These are phyloP conservation scores for Globisporangium abappressorium DNA, from an alignment of 352 stramenopile genomes.

Conservation along the genomic window DNA sequence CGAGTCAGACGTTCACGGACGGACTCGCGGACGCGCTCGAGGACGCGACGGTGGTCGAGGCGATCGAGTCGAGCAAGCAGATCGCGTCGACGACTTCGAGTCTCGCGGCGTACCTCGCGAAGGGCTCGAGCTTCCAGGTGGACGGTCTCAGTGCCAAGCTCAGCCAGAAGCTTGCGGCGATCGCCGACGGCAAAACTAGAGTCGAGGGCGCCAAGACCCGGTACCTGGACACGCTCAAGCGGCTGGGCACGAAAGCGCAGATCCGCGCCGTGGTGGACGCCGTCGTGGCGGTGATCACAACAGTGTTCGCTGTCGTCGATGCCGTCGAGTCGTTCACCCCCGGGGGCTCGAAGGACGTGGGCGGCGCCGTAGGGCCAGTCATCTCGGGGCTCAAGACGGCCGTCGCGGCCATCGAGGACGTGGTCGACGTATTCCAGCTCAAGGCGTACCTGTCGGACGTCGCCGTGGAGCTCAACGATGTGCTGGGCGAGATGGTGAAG, in stretches of 20 bases:
- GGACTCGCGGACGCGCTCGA: background rate
- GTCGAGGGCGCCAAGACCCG: background rate
- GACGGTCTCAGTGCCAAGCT: background rate
- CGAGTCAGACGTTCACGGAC: constrained; percentile 3
- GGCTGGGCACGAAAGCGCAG: background rate
- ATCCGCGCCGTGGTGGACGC: constrained; percentile 4
- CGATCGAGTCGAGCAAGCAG: constrained; percentile 5
- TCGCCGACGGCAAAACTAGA: background rate
- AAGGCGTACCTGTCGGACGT: constrained; percentile 2
- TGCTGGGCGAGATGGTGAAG: constrained; percentile 2
- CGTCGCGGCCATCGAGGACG: background rate
- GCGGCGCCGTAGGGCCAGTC: background rate
- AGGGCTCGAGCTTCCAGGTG: background rate
- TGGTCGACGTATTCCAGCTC: background rate
- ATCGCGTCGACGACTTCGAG: background rate
- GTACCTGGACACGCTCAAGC: constrained; percentile 4
- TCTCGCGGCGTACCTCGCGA: background rate
- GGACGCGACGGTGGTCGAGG: background rate
- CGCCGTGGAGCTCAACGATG: background rate
- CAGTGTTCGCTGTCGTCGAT: background rate
- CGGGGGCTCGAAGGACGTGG: background rate
- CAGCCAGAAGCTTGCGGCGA: background rate
- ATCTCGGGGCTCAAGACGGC: background rate
- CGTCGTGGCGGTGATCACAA: background rate
- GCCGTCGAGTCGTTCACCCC: background rate